phyloP scores from a whole-genome alignment of 805 yeast genomes.

The Starmerella scarabaei region DNA sequence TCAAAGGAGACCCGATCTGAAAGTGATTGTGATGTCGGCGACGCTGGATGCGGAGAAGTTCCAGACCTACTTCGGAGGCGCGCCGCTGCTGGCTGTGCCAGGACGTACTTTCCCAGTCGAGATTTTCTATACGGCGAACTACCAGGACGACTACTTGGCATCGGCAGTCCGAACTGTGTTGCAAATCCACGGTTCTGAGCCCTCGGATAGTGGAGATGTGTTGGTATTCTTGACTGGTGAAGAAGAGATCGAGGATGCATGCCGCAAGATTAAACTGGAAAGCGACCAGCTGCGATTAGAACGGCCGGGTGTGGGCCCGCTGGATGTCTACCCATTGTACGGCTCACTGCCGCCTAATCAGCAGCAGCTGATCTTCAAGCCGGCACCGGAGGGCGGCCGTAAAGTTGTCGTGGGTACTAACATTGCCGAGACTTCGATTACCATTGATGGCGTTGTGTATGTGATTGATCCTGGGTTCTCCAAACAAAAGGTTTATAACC shows the following conservation, averaged over 20 bases:
- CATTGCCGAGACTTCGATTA: conserved; percentile 94
- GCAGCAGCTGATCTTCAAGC: conserved; percentile 86
- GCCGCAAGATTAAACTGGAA: conserved; percentile 74
- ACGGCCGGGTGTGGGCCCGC: conserved; percentile 68
- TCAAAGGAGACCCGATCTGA: conserved; percentile 69
- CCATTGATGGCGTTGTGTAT: conserved; percentile 94
- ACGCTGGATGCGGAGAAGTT: conserved; percentile 95
- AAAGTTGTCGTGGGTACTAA: conserved; percentile 86
- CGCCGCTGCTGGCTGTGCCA: conserved; percentile 91
- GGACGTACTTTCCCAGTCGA: conserved; percentile 98
- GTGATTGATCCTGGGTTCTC: conserved; percentile 97
- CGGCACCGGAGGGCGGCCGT: conserved; percentile 89
- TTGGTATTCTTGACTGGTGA: conserved; percentile 41
- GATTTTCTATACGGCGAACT: conserved; percentile 91
- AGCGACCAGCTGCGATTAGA: conserved; percentile 82
- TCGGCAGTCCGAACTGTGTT: conserved; percentile 90
- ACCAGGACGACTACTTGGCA: conserved; percentile 86
- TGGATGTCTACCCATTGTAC: conserved; percentile 81
- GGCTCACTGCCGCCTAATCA: conserved; percentile 95
- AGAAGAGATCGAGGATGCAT: conserved; percentile 89
- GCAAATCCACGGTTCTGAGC: conserved; percentile 68
- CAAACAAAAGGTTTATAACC: conserved; percentile 92
- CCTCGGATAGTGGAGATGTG: conserved; percentile 22
- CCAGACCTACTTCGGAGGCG: conserved; percentile 76
- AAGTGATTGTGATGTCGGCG: conserved; percentile 92